These are phyloP conservation scores for Rhizopogon vesiculosus DNA, from an alignment of 768 basidiomycete genomes.

Conservation along the genomic window DNA sequence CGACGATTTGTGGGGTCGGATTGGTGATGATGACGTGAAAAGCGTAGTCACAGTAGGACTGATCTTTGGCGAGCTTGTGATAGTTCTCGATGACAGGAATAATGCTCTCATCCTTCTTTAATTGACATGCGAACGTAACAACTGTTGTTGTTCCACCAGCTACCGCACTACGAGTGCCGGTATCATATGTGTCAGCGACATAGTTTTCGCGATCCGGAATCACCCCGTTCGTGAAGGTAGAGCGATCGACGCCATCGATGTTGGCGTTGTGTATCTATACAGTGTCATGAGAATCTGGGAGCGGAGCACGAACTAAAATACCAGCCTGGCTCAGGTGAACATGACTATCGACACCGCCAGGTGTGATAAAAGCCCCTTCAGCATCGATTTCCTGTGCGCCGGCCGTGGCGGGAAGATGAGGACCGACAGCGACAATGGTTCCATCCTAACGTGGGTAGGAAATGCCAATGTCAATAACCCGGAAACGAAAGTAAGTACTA, in stretches of 20 bases:
- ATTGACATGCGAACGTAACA: constrained; percentile 31
- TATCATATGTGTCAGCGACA: constrained; percentile 27
- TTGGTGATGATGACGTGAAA: constrained; percentile 33
- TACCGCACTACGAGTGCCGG: constrained; percentile 25
- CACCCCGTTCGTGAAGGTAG: constrained; percentile 1
- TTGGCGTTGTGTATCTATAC: constrained; percentile 2
- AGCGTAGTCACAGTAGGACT: constrained; percentile 26
- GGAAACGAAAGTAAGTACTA: background rate
- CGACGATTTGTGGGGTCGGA: constrained; percentile 25
- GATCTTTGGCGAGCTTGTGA: constrained; percentile 24
- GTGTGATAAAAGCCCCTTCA: constrained; percentile 30
- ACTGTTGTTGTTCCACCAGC: constrained; percentile 32
- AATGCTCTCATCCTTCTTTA: constrained; percentile 13
- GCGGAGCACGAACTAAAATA: background rate
- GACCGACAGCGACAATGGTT: constrained; percentile 21
- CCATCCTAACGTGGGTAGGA: constrained; percentile 15
- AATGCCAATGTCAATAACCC: background rate
- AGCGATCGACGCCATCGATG: constrained; percentile 1
- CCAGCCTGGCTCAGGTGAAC: constrained; percentile 29
- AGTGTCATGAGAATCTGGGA: background rate
- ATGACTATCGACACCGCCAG: constrained; percentile 32
- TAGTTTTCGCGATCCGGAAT: constrained; percentile 7
- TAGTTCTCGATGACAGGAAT: constrained; percentile 27
- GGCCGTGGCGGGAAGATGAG: constrained; percentile 4
- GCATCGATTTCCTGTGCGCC: constrained; percentile 28